Evolutionary conservation across 768 basidiomycete species (phyloP), one percentile per base, ranked within the genome.

Genomic region (Cubamyces lactineus): DNA sequence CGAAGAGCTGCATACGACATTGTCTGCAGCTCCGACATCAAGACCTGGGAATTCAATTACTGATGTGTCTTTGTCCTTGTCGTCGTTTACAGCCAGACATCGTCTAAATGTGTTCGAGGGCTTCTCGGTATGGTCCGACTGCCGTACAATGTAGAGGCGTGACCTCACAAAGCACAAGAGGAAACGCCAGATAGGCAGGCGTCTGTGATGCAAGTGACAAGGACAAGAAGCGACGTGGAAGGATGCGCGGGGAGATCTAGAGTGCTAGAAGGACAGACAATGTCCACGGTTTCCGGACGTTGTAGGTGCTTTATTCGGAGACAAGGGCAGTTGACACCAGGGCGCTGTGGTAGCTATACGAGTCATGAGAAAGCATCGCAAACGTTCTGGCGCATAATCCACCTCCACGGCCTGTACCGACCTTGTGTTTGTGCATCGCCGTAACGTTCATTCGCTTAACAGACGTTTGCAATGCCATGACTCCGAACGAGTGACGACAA

Each of bases 111-210:
- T 19, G n/a, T 38, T 23, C 8, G 23, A 46, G 5, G 24, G 39
- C 19, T 28, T 40, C 30, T 56, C 61, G 55, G 55, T 11, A 26
- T 62, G 61, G 53, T 62, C 54, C 61, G 61, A n/a, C 15, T 15
- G 16, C n/a, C 38, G 39, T 43, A 57, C 61, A 62, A 57, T 57
- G 48, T 39, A 50, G 8, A 41, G 15, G 45, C 26, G 49, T 45
- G 52, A 48, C 52, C 52, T 15, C 16, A 39, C 38, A 9, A 17
- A 21, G 11, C 42, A 62, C 61, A 62, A 62, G 23, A 50, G 55
- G 45, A 40, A 17, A 11, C 28, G 15, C 50, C 19, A 49, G 40
- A 52, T 40, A 52, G 61, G 61, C 50, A 57, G 19, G 41, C 30
- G 57, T 12, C 11, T 16, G 15, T 2, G 39, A 49, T 7, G 38